Percentiles rank a stretch among this genome's conserved stretches.
Evolutionary conservation across 108 stramenopile genomes (phyloP).

Genomic region (Seminavis robusta): DNA sequence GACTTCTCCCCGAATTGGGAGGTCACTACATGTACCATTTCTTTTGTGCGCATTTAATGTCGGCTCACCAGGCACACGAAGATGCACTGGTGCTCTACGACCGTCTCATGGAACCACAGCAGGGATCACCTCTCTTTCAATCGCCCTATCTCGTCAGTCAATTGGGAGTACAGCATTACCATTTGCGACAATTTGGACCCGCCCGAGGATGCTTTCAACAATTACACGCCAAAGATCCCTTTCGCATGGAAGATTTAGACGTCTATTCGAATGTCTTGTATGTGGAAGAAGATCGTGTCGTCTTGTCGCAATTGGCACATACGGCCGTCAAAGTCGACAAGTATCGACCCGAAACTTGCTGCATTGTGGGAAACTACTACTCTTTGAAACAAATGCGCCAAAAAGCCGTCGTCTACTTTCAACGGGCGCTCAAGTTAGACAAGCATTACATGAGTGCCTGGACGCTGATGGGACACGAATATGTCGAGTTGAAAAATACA

Average conservation of each 20-base stretch:
- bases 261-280: slow-evolving; percentile 92
- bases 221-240: slow-evolving; percentile 72
- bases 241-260: slow-evolving; percentile 91
- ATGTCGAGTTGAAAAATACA: slow-evolving; percentile 95
- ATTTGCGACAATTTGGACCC: slow-evolving; percentile 86
- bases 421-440: slow-evolving; percentile 89
- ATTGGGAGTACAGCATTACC: slow-evolving; percentile 84
- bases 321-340: slow-evolving; percentile 83
- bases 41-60: slow-evolving; percentile 86
- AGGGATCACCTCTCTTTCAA: slow-evolving; percentile 54
- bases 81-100: slow-evolving; percentile 64
- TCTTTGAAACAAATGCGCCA: slow-evolving; percentile 92
- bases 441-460: slow-evolving; percentile 90
- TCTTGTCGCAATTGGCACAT: slow-evolving; percentile 84
- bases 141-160: slow-evolving; percentile 74
- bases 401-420: slow-evolving; percentile 95
- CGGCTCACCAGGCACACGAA: slow-evolving; percentile 86
- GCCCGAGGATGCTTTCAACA: slow-evolving; percentile 82
- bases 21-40: slow-evolving; percentile 87
- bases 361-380: slow-evolving; percentile 97
- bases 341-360: slow-evolving; percentile 94
- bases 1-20: slow-evolving; percentile 31
- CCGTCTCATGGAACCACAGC: slow-evolving; percentile 52
- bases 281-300: slow-evolving; percentile 90
- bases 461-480: slow-evolving; percentile 99